Percentiles rank a stretch among this genome's conserved stretches.
Evolutionary conservation across 129 eudicot species (phyloP).

Genomic region (Flaveria ramosissima): DNA sequence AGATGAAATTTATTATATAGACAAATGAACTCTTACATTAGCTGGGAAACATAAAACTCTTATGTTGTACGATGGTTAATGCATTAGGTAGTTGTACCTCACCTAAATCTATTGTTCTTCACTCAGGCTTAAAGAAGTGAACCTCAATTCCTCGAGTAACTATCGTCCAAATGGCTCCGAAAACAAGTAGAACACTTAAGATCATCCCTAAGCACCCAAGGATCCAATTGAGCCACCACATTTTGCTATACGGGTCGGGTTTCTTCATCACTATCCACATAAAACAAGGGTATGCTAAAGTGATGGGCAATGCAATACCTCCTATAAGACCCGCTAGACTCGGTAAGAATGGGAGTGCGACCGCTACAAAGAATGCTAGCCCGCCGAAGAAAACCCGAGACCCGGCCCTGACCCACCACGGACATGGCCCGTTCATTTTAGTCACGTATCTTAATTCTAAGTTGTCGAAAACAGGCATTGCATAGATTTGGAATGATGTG

Average conservation of each 20-base stretch:
- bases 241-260: conserved; percentile 35
- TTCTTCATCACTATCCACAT: conserved; percentile 59
- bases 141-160: conserved; percentile 42
- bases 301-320: conserved; percentile 51
- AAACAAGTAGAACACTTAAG: conserved; percentile 39
- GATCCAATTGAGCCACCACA: conserved; percentile 58
- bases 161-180: conserved; percentile 41
- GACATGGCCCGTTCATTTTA: conserved; percentile 48
- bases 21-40: conserved; percentile 11
- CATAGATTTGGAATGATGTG: conserved; percentile 56
- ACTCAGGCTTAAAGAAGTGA: conserved; percentile 49
- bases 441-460: conserved; percentile 41
- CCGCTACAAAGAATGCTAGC: conserved; percentile 45
- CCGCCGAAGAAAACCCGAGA: conserved; percentile 43
- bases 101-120: conserved; percentile 14
- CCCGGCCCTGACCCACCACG: conserved; percentile 48
- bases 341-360: conserved; percentile 52
- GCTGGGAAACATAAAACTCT: conserved; percentile 12
- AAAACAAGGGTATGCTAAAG: conserved; percentile 55
- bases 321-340: conserved; percentile 55
- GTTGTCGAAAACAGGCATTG: conserved; percentile 61
- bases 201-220: conserved; percentile 48
- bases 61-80: background rate
- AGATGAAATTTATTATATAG: conserved; percentile 12
- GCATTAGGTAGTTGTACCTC: conserved; percentile 20